These are phyloP conservation scores for Claviceps capensis DNA, from an alignment of 2,329 filamentous ascomycete species.

Conservation along the genomic window DNA sequence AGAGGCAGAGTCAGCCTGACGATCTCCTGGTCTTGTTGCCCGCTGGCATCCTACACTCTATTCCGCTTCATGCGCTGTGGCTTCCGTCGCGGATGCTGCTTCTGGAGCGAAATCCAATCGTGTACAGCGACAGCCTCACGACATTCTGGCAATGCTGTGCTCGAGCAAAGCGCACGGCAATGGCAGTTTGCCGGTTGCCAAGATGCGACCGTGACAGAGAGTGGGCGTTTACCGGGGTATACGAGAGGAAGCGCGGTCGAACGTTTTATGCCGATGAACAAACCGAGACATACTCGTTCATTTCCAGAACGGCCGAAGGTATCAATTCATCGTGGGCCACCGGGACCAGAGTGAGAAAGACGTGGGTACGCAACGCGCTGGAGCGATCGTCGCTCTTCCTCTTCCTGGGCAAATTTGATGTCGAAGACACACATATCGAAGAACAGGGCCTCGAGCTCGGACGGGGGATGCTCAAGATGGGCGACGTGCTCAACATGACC, in stretches of 20 bases:
- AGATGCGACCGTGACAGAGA: neutral
- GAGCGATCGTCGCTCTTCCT: neutral
- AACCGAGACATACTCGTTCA: neutral
- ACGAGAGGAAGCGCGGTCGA: neutral
- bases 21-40: conserved; percentile 3
- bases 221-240: neutral
- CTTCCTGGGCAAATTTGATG: neutral
- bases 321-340: neutral
- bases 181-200: neutral
- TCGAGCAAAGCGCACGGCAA: neutral
- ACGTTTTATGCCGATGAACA: neutral
- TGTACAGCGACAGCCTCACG: conserved; percentile 3
- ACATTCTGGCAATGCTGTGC: conserved; percentile 2
- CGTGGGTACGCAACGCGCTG: neutral
- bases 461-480: neutral
- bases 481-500: neutral
- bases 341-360: neutral
- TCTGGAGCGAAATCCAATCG: conserved; percentile 2
- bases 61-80: conserved; percentile 4
- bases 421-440: no score
- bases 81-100: neutral
- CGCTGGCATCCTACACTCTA: conserved; percentile 2
- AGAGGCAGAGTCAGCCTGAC: neutral
- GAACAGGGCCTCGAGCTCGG: neutral
- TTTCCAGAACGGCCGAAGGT: neutral